Percentiles rank a stretch among this genome's conserved stretches.
Conservation (phyloP, 345 rosid genomes). For the Balakata baccata region DNA sequence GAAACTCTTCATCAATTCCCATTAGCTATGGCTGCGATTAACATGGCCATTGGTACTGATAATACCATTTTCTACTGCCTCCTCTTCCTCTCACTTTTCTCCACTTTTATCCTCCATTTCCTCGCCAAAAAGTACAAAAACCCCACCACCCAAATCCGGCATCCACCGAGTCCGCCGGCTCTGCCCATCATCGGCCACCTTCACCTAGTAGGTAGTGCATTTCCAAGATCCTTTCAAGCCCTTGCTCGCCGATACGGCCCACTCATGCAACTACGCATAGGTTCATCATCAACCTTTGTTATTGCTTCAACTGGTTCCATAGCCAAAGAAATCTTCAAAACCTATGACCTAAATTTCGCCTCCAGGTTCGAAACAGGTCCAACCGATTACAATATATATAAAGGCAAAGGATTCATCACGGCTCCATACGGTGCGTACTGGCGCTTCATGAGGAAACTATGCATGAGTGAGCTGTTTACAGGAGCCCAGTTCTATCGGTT, state of each 20-base stretch:
- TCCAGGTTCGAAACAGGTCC: background rate
- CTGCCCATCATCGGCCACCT: constrained; percentile 48
- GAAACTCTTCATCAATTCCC: background rate
- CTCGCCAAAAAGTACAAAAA: constrained; percentile 13
- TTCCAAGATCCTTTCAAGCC: constrained; percentile 9
- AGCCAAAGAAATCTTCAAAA: constrained; percentile 16
- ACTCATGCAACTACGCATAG: constrained; percentile 9
- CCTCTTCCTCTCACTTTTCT: constrained; percentile 2
- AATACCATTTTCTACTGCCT: background rate
- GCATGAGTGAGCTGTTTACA: constrained; percentile 8
- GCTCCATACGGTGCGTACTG: constrained; percentile 13
- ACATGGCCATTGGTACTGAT: no score
- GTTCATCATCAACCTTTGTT: constrained; percentile 4
- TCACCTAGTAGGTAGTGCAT: constrained; percentile 28
- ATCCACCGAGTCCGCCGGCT: constrained; percentile 42
- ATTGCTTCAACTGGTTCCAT: constrained; percentile 8
- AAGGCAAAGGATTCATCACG: background rate
- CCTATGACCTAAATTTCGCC: constrained; percentile 9
- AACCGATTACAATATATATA: background rate
- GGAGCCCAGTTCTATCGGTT: constrained; percentile 5
- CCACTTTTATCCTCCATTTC: background rate
- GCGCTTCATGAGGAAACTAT: constrained; percentile 16
- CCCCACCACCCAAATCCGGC: background rate
- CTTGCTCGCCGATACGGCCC: constrained; percentile 17
- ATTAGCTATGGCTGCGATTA: background rate